phyloP scores from a whole-genome alignment of 1,284 basidiomycete genomes.

The Ceratobasidium sp. region DNA sequence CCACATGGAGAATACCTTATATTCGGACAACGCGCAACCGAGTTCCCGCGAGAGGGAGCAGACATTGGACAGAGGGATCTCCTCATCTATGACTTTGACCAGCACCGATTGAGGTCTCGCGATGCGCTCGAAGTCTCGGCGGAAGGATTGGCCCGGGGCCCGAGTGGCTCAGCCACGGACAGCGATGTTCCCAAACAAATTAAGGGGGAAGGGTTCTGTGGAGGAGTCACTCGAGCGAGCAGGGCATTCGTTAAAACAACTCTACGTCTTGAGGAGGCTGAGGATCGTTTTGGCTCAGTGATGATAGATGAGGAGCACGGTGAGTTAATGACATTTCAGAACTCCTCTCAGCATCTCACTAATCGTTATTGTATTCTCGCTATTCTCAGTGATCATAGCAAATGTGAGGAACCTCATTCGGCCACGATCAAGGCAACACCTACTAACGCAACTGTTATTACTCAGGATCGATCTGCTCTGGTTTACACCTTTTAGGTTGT shows the following conservation, averaged over 20 bases:
- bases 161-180: neutral
- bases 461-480: no score
- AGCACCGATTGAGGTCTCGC: neutral
- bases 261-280: neutral
- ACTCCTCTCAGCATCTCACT: neutral
- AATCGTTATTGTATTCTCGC: no score
- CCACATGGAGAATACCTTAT: no score
- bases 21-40: no score
- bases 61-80: neutral
- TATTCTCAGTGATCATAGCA: neutral
- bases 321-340: neutral
- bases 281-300: slow-evolving; percentile 7
- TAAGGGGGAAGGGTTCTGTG: neutral
- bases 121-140: neutral
- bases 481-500: no score
- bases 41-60: neutral
- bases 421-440: no score
- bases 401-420: no score
- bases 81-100: slow-evolving; percentile 25
- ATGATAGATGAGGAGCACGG: slow-evolving; percentile 37
- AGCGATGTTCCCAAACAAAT: no score
- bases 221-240: neutral
- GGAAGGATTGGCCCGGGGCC: neutral
- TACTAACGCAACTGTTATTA: no score
- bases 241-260: neutral